Base-by-base conservation (phyloP, 257 asterid species). In the Linderniella brevidens region DNA sequence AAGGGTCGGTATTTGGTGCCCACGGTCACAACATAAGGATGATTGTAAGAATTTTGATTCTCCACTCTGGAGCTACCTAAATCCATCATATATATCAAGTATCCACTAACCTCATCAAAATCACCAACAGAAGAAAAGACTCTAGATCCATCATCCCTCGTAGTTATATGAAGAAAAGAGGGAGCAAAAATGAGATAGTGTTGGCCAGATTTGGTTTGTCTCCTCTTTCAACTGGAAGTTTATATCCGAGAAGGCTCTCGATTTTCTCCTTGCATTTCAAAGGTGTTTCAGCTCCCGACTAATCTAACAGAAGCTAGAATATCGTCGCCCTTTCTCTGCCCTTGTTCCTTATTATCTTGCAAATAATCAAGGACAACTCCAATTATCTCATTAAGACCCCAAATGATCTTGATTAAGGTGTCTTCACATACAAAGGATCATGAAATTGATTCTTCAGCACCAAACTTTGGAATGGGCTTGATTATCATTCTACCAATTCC, bases 311-410 rank as follows among this genome's bases (percentile, higher is more conserved):
- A 81, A 19, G 95, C 97, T 59, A 87, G 68, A 54, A 87, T 86
- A 70, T 87, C 95, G 60, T 80, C 78, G 59, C 97, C 97, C 68
- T 73, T 83, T 63, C 67, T 80, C 58, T 67, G 71, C 37, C 78
- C 84, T 50, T 87, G 97, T 44, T 80, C 92, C 92, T 80, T 88
- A 37, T 90, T 86, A 65, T 88, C 98, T 62, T 67, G 77, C 62
- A 88, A 60, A 71, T 80, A 84, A 64, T 84, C 93, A 58, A 84
- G 74, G 58, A 78, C 76, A 20, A 61, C 74, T 55, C 64, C 69
- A 64, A 76, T 57, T 38, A 93, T 78, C 78, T 88, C 86, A 41
- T 80, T 64, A 37, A 88, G 82, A 57, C 93, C 94, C 19, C 65
- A 60, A 46, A 88, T 79, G 65, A 88, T 78, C 64, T 63, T 80